These are phyloP conservation scores for Neostapfia colusana DNA, from an alignment of 176 grass and related monocot genomes.

Conservation along the genomic window DNA sequence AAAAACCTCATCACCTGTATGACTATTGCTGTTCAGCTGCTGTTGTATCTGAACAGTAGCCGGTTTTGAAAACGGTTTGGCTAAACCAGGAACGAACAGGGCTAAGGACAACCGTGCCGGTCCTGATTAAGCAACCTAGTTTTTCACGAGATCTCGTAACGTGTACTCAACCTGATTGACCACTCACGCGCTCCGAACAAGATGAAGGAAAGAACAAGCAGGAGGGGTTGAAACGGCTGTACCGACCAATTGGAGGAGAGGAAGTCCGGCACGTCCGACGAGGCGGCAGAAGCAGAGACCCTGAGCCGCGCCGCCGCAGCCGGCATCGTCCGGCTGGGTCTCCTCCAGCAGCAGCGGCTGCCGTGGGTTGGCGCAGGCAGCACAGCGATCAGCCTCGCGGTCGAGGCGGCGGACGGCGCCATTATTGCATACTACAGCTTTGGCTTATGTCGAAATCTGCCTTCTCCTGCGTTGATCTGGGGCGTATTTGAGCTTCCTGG, in stretches of 20 bases:
- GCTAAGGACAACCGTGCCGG: neutral
- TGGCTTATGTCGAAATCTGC: neutral
- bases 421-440: conserved; percentile 18
- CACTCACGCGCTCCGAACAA: neutral
- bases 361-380: neutral
- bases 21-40: no score
- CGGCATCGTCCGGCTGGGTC: neutral
- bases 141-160: neutral
- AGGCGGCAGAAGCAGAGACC: conserved; percentile 35
- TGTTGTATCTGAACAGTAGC: no score
- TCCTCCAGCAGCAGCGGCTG: neutral
- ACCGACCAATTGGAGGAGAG: conserved; percentile 80
- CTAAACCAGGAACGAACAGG: no score
- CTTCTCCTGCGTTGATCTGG: no score
- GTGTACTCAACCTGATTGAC: neutral
- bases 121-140: conserved; percentile 12
- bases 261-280: conserved; percentile 79
- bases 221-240: neutral
- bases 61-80: no score
- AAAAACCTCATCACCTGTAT: no score
- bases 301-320: conserved; percentile 21
- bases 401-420: conserved; percentile 39
- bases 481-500: neutral
- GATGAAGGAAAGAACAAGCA: neutral
- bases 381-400: conserved; percentile 29